Percentiles rank a stretch among this genome's conserved stretches.
phyloP scores from a whole-genome alignment of 345 rosid genomes.

The Eutrema yunnanense region DNA sequence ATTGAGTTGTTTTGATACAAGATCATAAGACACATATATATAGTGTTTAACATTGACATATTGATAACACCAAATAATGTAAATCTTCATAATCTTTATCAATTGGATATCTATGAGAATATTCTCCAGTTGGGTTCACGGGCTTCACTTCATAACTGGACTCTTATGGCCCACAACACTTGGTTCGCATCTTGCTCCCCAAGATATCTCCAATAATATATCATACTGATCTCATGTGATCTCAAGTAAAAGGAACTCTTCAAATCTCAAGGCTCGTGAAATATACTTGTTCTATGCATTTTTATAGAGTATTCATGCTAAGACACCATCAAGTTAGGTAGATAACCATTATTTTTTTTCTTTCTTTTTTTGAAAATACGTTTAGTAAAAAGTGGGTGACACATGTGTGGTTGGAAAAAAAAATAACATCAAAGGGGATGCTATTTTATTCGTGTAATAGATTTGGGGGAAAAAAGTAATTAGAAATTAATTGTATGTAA shows the following conservation, averaged over 20 bases:
- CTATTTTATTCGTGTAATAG: background rate
- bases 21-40: too few species aligned
- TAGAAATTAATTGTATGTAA: background rate
- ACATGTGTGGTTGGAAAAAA: background rate
- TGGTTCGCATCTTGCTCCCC: too few species aligned
- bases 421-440: background rate
- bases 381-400: background rate
- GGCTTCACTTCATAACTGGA: too few species aligned
- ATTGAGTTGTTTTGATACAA: too few species aligned
- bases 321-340: background rate
- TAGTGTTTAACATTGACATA: too few species aligned
- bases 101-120: too few species aligned
- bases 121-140: too few species aligned
- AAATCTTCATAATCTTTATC: too few species aligned
- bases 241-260: background rate
- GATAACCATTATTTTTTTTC: background rate
- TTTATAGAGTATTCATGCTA: background rate
- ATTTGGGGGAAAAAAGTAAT: background rate
- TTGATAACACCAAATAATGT: too few species aligned
- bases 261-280: background rate
- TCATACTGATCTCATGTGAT: background rate
- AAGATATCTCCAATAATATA: too few species aligned
- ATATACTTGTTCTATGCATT: background rate
- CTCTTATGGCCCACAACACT: too few species aligned
- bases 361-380: background rate